Conservation (phyloP, 345 rosid genomes). For the Hibiscus tridactylites region DNA sequence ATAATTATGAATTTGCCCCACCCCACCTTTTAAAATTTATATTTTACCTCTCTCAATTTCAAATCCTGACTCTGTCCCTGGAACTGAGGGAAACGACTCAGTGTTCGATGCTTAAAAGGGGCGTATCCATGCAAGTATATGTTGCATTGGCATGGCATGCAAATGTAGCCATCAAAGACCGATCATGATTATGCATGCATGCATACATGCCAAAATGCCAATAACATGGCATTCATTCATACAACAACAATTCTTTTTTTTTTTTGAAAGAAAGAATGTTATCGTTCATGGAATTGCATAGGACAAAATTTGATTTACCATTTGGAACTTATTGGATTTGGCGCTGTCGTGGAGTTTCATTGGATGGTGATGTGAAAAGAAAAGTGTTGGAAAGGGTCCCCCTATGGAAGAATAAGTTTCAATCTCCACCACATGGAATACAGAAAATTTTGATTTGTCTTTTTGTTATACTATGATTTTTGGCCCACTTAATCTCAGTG, state of each 20-base stretch:
- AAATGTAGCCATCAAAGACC: slow-evolving; percentile 16
- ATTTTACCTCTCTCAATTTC: too few species aligned
- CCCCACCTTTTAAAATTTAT: too few species aligned
- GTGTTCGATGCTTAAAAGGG: background rate
- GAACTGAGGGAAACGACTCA: background rate
- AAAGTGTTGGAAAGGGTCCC: background rate
- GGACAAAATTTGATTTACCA: slow-evolving; percentile 4
- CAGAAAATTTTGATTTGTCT: background rate
- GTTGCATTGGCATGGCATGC: slow-evolving; percentile 46
- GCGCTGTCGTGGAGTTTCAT: background rate
- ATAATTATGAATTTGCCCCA: too few species aligned
- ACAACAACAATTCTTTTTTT: too few species aligned
- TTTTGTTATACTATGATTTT: background rate
- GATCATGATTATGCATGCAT: background rate
- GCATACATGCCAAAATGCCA: background rate
- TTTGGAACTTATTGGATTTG: background rate
- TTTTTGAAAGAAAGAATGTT: too few species aligned
- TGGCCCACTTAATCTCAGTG: slow-evolving; percentile 25
- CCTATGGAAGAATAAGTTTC: background rate
- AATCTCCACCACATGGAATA: background rate
- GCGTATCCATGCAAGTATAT: slow-evolving; percentile 18
- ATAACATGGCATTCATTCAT: background rate
- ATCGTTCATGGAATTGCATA: background rate
- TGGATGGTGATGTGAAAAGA: background rate
- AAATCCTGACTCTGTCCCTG: too few species aligned